Evolutionary conservation across 2,329 filamentous ascomycete genomes (phyloP).

Genomic region (Penicillium rolfsii): DNA sequence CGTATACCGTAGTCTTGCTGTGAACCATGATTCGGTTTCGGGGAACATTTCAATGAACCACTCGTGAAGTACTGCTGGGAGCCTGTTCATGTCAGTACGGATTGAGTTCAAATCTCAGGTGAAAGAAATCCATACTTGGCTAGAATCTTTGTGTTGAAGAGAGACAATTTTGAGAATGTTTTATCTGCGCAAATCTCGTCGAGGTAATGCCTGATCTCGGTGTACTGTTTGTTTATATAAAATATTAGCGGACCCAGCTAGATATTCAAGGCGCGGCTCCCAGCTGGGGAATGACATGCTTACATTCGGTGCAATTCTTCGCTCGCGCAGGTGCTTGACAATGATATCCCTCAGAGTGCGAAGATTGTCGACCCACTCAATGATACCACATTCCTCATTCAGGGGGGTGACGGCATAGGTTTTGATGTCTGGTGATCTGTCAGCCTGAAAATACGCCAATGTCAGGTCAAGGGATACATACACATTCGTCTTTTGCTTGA

Average conservation of each 20-base stretch:
- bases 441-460: slow-evolving; percentile 11
- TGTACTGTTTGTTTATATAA: slow-evolving; percentile 58
- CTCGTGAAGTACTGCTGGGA: slow-evolving; percentile 81
- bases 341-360: slow-evolving; percentile 93
- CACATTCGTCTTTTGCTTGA: slow-evolving; percentile 84
- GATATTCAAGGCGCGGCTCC: background rate
- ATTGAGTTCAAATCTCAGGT: background rate
- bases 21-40: slow-evolving; percentile 89
- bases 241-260: background rate
- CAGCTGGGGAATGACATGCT: slow-evolving; percentile 13
- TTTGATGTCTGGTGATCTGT: slow-evolving; percentile 66
- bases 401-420: slow-evolving; percentile 96
- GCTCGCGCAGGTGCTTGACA: slow-evolving; percentile 74
- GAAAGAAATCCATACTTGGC: slow-evolving; percentile 38
- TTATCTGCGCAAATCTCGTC: slow-evolving; percentile 66
- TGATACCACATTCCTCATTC: slow-evolving; percentile 96
- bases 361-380: slow-evolving; percentile 97
- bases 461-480: slow-evolving; percentile 32
- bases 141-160: slow-evolving; percentile 71
- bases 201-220: slow-evolving; percentile 61
- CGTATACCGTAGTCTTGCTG: slow-evolving; percentile 84
- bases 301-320: slow-evolving; percentile 63
- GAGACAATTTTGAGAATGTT: slow-evolving; percentile 59
- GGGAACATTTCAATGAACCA: slow-evolving; percentile 98
- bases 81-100: slow-evolving; percentile 50